Evolutionary conservation across 2,329 filamentous ascomycete species (phyloP), one percentile per base, ranked within the genome.

Genomic region (Pseudogymnoascus sp.): DNA sequence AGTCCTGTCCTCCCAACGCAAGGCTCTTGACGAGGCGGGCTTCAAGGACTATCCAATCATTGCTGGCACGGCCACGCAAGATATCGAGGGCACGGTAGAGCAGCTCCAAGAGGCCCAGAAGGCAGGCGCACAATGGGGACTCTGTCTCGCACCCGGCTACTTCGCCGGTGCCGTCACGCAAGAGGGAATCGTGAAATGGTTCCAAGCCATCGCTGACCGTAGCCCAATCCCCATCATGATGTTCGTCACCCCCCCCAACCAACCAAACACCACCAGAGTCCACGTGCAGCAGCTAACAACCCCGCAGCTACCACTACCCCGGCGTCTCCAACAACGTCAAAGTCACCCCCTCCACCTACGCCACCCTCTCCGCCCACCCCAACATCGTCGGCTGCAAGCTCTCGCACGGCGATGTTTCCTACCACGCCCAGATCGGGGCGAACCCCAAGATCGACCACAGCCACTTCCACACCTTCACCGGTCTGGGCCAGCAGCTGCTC

Each of bases 351-450:
- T 77, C 81, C 7, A 85, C 84, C 0, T 86, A 84, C 70, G 83
- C 73, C 16, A 72, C 70, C 0, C 82, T 89, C 26, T 79, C 86
- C 6, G 75, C 79, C 62, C 86, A 89, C 71, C 79, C 83, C 31
- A 89, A 89, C 70, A 88, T 89, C 64, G 85, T 88, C 3, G 86
- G 86, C 60, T 87, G 84, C 75, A 89, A 89, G 75, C 82, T 89
- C 68, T 88, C 85, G 0, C 86, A 89, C 72, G 85, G 84, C 60
- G 84, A 88, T 70, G 79, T 88, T 56, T 86, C 84, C n/a, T 79
- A 82, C 68, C 85, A 87, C 71, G 78, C 82, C 4, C 82, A 87
- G 71, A 81, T 88, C 64, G 84, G 83, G 3, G 78, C 81, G 3
- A 82, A 81, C 68, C 85, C 85, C 0, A 71, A 77, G 59, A 86